These are phyloP conservation scores for Dorcoceras hygrometricum DNA, from an alignment of 257 asterid species.

Conservation along the genomic window DNA sequence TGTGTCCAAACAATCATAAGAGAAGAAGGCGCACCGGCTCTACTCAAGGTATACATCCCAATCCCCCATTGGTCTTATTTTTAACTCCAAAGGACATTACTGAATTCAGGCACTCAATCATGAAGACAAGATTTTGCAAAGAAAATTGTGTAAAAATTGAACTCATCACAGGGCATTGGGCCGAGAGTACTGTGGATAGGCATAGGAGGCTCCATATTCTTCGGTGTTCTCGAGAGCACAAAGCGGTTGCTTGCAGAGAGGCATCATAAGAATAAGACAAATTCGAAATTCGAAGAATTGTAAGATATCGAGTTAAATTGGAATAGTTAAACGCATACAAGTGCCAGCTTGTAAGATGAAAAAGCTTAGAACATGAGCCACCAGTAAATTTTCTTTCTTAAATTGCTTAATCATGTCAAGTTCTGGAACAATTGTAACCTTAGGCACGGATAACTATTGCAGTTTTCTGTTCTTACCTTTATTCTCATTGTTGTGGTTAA, in stretches of 20 bases:
- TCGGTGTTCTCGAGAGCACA: slow-evolving; percentile 16
- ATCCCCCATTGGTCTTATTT: not conserved
- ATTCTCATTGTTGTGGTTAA: too few species aligned
- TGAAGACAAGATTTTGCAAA: not conserved
- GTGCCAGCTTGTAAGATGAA: not conserved
- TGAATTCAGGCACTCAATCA: not conserved
- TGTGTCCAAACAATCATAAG: slow-evolving; percentile 79
- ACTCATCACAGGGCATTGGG: slow-evolving; percentile 62
- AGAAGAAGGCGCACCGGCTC: slow-evolving; percentile 82
- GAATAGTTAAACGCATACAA: too few species aligned
- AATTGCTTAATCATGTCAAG: too few species aligned
- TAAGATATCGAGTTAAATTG: not conserved
- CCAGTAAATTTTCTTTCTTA: too few species aligned
- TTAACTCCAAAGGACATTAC: not conserved
- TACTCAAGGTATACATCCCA: slow-evolving; percentile 58
- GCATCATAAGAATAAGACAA: not conserved
- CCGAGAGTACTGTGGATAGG: slow-evolving; percentile 99
- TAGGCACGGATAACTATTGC: too few species aligned
- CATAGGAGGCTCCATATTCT: slow-evolving; percentile 95
- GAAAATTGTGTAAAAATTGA: not conserved
- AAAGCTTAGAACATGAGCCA: not conserved
- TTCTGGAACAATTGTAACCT: too few species aligned
- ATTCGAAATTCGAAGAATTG: not conserved
- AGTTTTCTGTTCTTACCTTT: too few species aligned
- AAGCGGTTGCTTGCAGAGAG: not conserved